Conservation (phyloP, 371 early-diverging fungal genomes). For the Zopfochytrium polystomum region DNA sequence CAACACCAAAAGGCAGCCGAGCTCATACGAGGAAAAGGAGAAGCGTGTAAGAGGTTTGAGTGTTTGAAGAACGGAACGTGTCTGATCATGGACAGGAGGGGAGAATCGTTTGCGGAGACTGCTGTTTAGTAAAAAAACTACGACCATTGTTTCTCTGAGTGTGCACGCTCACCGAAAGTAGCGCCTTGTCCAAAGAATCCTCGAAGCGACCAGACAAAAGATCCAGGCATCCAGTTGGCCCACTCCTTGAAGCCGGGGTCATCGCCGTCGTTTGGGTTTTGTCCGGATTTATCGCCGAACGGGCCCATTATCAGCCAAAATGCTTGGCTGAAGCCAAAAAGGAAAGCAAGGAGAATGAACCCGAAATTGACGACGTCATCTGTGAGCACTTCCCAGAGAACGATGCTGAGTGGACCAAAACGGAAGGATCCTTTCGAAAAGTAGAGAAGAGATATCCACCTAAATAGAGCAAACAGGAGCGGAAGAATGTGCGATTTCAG, state of each 20-base stretch:
- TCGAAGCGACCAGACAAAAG: conserved; percentile 16
- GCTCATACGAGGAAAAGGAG: too few relatives aligned
- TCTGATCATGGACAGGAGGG: conserved; percentile 10
- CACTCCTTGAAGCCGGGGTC: conserved; percentile 1
- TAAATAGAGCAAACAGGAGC: background rate
- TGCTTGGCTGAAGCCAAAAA: conserved; percentile 7
- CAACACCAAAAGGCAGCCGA: too few relatives aligned
- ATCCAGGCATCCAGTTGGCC: conserved; percentile 11
- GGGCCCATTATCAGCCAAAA: conserved; percentile 18
- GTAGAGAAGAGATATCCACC: conserved; percentile 16
- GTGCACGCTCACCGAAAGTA: too few relatives aligned
- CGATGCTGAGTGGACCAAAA: conserved; percentile 12
- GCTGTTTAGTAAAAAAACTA: too few relatives aligned
- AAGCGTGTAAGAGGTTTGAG: background rate
- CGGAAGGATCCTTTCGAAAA: conserved; percentile 13
- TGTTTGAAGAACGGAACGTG: conserved; percentile 3
- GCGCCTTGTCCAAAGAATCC: conserved; percentile 14
- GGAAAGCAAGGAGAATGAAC: conserved; percentile 1
- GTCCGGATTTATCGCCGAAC: conserved; percentile 5
- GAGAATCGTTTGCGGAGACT: too few relatives aligned
- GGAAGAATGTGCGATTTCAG: background rate
- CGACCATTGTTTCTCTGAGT: too few relatives aligned
- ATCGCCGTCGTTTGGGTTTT: background rate
- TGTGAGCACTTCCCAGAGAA: conserved; percentile 6
- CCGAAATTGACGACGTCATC: conserved; percentile 5